Evolutionary conservation across 179 eudicot genomes (phyloP).

Genomic region (Carnegiea gigantea): DNA sequence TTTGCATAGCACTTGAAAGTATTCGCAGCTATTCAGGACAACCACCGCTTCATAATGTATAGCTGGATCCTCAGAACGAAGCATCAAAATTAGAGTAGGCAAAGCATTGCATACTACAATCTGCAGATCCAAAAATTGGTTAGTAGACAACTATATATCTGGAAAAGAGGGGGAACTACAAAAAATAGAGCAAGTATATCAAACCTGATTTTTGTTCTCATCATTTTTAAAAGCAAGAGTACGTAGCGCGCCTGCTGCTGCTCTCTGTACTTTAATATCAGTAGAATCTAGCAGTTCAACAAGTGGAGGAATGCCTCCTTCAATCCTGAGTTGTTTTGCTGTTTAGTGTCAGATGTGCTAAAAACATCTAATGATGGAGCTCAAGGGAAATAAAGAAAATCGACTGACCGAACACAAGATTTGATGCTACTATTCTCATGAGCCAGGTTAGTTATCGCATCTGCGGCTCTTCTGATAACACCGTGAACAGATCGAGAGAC

Average conservation of each 20-base stretch:
- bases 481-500: constrained; percentile 57
- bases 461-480: constrained; percentile 69
- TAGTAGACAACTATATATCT: neutral
- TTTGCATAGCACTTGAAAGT: neutral
- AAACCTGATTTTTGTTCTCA: constrained; percentile 57
- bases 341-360: neutral
- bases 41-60: constrained; percentile 71
- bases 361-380: neutral
- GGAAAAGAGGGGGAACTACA: neutral
- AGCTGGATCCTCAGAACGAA: constrained; percentile 62
- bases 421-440: constrained; percentile 76
- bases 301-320: constrained; percentile 80
- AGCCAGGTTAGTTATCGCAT: constrained; percentile 84
- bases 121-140: constrained; percentile 32
- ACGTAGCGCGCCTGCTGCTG: constrained; percentile 80
- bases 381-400: neutral
- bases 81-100: constrained; percentile 67
- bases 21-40: neutral
- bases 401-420: constrained; percentile 54
- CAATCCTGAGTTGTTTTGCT: constrained; percentile 39
- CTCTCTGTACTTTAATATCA: constrained; percentile 70
- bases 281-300: constrained; percentile 60
- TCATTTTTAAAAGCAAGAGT: constrained; percentile 65
- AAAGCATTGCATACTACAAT: constrained; percentile 70
- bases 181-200: neutral